Percentiles rank a stretch among this genome's conserved stretches.
phyloP scores from a whole-genome alignment of 2,329 filamentous ascomycete genomes.

The Gnomoniopsis sp. region DNA sequence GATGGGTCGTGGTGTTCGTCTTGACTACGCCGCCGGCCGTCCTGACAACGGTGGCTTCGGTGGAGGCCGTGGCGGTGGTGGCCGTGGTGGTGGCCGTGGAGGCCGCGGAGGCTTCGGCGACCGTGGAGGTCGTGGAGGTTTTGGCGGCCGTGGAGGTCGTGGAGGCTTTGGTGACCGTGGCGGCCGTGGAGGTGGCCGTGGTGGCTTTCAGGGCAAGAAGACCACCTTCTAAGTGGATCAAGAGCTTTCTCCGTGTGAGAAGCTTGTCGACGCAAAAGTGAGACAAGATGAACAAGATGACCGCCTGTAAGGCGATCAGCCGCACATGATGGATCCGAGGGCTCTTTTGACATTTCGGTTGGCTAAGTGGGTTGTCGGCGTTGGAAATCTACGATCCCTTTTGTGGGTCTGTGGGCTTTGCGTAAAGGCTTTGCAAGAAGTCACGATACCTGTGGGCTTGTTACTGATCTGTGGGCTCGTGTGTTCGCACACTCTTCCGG shows the following conservation, averaged over 20 bases:
- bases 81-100: slow-evolving; percentile 43
- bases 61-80: slow-evolving; percentile 41
- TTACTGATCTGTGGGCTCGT: slow-evolving; percentile 29
- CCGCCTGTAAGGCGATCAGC: slow-evolving; percentile 43
- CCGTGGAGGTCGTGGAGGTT: slow-evolving; percentile 39
- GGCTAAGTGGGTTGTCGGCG: slow-evolving; percentile 58
- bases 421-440: slow-evolving; percentile 27
- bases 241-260: neutral
- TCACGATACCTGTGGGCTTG: slow-evolving; percentile 53
- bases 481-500: slow-evolving; percentile 16
- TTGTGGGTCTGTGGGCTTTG: slow-evolving; percentile 38
- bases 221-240: slow-evolving; percentile 56
- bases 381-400: slow-evolving; percentile 39
- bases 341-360: slow-evolving; percentile 44
- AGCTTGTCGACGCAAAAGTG: neutral
- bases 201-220: slow-evolving; percentile 75
- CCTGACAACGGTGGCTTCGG: slow-evolving; percentile 48
- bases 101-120: slow-evolving; percentile 43
- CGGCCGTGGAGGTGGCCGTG: slow-evolving; percentile 35
- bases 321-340: slow-evolving; percentile 42
- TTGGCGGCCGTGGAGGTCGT: slow-evolving; percentile 28
- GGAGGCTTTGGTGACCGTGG: slow-evolving; percentile 33
- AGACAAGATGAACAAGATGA: slow-evolving; percentile 67
- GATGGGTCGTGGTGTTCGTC: slow-evolving; percentile 69
- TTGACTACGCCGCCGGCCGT: slow-evolving; percentile 73